These are phyloP conservation scores for Boletus rubroflammeus DNA, from an alignment of 768 basidiomycete species.

Conservation along the genomic window DNA sequence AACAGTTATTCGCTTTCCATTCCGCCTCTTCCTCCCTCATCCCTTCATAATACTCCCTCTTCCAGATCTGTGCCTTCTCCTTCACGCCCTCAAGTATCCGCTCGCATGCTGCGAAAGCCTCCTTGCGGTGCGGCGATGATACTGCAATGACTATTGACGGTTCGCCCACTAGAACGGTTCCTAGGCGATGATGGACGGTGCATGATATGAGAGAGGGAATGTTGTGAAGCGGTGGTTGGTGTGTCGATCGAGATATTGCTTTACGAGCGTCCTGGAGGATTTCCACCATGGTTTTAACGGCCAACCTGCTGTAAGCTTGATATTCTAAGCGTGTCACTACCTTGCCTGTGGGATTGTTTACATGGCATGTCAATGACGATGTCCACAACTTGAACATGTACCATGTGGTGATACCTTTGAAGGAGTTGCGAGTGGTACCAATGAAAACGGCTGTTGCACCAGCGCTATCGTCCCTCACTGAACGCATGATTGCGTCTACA, in stretches of 20 bases:
- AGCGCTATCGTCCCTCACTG: slow-evolving; percentile 58
- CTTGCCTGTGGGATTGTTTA: slow-evolving; percentile 46
- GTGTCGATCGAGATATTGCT: slow-evolving; percentile 42
- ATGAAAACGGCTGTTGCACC: slow-evolving; percentile 78
- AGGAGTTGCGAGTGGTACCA: slow-evolving; percentile 83
- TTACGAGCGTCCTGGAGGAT: slow-evolving; percentile 50
- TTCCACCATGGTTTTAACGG: slow-evolving; percentile 69
- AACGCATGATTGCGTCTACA: slow-evolving; percentile 51
- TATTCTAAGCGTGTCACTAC: slow-evolving; percentile 72
- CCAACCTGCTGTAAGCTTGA: slow-evolving; percentile 77
- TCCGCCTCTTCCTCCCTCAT: slow-evolving; percentile 56
- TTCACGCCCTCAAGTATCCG: slow-evolving; percentile 85
- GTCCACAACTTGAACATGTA: background rate
- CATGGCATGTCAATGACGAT: slow-evolving; percentile 6
- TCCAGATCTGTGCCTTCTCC: slow-evolving; percentile 83
- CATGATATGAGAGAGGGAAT: slow-evolving; percentile 49
- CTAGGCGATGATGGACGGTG: slow-evolving; percentile 73
- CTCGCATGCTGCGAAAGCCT: slow-evolving; percentile 78
- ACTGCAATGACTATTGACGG: slow-evolving; percentile 85
- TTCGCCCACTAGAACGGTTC: slow-evolving; percentile 72
- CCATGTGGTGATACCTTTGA: slow-evolving; percentile 53
- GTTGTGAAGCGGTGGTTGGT: slow-evolving; percentile 28
- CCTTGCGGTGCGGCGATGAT: slow-evolving; percentile 78
- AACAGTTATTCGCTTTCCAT: slow-evolving; percentile 62
- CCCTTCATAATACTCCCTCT: slow-evolving; percentile 82